phyloP scores from a whole-genome alignment of 352 stramenopile genomes.

The Globisporangium apiculatum region DNA sequence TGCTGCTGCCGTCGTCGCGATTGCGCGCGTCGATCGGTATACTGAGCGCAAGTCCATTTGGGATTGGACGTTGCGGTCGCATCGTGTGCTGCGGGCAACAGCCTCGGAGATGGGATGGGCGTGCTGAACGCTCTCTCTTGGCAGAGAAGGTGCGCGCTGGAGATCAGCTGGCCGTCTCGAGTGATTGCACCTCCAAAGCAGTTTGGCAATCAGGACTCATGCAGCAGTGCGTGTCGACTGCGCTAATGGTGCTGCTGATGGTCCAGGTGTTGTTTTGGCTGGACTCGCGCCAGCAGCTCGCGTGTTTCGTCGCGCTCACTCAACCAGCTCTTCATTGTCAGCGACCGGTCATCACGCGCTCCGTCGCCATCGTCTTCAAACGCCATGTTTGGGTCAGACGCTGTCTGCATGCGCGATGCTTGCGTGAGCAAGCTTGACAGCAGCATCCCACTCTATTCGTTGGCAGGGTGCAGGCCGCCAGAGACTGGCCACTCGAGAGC shows the following conservation, averaged over 20 bases:
- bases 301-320: too few species aligned
- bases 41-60: not conserved
- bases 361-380: too few species aligned
- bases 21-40: not conserved
- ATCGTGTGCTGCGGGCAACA: too few species aligned
- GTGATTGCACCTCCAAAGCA: not conserved
- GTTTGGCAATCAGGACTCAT: not conserved
- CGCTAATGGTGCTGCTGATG: not conserved
- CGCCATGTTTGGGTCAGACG: too few species aligned
- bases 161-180: not conserved
- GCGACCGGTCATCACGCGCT: too few species aligned
- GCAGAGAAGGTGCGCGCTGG: not conserved
- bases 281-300: too few species aligned
- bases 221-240: not conserved
- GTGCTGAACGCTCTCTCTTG: not conserved
- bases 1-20: too few species aligned
- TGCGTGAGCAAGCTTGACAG: not conserved
- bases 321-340: too few species aligned
- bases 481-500: constrained; percentile 3
- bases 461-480: constrained; percentile 7
- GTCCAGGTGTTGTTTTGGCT: too few species aligned
- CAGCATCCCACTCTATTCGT: constrained; percentile 13
- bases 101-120: not conserved
- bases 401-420: not conserved
- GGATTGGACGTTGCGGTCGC: not conserved